These are phyloP conservation scores for Oryza meridionalis DNA, from an alignment of 176 grass and related monocot genomes.

Conservation along the genomic window DNA sequence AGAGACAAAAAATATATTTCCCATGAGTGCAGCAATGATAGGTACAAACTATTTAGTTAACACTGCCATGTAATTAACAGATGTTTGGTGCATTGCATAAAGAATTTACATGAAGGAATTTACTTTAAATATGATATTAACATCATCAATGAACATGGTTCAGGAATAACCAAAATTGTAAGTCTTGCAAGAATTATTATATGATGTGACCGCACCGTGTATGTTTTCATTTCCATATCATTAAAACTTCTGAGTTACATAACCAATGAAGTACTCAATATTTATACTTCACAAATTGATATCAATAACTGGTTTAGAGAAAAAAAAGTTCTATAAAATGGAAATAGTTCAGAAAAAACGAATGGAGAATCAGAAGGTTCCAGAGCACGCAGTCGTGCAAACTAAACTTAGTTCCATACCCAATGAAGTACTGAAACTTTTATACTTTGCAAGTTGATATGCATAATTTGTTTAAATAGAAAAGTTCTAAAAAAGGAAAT, in stretches of 20 bases:
- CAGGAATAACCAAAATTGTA: neutral
- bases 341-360: too few species aligned
- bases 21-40: neutral
- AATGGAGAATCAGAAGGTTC: too few species aligned
- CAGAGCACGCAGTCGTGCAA: too few species aligned
- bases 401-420: neutral
- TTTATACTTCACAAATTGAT: neutral
- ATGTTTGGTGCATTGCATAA: neutral
- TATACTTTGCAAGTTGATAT: neutral
- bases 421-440: neutral
- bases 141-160: neutral
- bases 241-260: constrained; percentile 11
- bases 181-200: neutral
- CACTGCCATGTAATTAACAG: neutral
- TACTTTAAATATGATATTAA: neutral
- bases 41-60: neutral
- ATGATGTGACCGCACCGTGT: neutral
- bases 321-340: constrained; percentile 7
- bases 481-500: neutral
- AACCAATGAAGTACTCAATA: neutral
- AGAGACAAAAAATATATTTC: neutral
- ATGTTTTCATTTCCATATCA: constrained; percentile 3
- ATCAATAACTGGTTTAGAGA: neutral
- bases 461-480: neutral
- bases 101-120: neutral